These are phyloP conservation scores for Lipomyces orientalis DNA, from an alignment of 805 yeast species.

Conservation along the genomic window DNA sequence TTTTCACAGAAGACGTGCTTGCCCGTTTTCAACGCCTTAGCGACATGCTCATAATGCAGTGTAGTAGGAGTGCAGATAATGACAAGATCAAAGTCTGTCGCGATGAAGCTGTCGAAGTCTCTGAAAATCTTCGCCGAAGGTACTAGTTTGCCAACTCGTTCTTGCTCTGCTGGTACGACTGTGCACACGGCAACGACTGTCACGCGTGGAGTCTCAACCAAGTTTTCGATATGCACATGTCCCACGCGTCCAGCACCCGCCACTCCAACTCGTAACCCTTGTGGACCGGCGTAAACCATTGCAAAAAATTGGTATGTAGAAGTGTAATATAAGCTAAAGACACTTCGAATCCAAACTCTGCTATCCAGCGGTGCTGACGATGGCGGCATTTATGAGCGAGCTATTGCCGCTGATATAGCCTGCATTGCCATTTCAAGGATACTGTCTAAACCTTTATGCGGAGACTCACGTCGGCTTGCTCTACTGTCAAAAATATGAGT, in stretches of 20 bases:
- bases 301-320: too few relatives aligned
- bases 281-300: too few relatives aligned
- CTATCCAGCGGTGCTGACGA: too few relatives aligned
- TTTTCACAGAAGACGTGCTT: slow-evolving; percentile 43
- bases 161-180: slow-evolving; percentile 7
- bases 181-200: slow-evolving; percentile 17
- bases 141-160: slow-evolving; percentile 9
- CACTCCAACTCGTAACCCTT: slow-evolving; percentile 17
- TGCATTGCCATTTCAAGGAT: too few relatives aligned
- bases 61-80: slow-evolving; percentile 40
- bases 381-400: too few relatives aligned
- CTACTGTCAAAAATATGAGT: too few relatives aligned
- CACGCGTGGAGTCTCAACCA: slow-evolving; percentile 1
- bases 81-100: slow-evolving; percentile 35
- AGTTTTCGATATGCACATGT: slow-evolving; percentile 18
- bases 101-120: slow-evolving; percentile 13
- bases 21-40: slow-evolving; percentile 39
- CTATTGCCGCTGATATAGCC: too few relatives aligned
- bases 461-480: too few relatives aligned
- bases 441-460: too few relatives aligned
- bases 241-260: slow-evolving; percentile 28
- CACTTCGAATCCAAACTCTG: too few relatives aligned
- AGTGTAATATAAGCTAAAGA: too few relatives aligned
- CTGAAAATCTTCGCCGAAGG: slow-evolving; percentile 8
- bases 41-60: slow-evolving; percentile 38